Percentiles rank a stretch among this genome's conserved stretches.
phyloP scores from a whole-genome alignment of 2,329 filamentous ascomycete genomes.

The Arthrobotrys musiformis region DNA sequence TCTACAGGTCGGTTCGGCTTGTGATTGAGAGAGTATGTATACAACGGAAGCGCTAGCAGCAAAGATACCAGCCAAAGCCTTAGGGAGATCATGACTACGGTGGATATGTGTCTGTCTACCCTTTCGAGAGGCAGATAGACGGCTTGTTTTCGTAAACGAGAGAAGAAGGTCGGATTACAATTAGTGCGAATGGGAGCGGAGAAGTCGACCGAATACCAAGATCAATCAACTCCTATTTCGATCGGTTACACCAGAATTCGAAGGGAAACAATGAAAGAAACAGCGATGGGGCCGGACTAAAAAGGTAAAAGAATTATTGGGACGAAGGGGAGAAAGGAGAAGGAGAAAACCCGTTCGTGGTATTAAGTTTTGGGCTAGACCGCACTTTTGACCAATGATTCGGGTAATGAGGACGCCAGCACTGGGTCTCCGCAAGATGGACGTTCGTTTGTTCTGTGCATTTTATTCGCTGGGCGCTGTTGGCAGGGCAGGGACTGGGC shows the following conservation, averaged over 20 bases:
- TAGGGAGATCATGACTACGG: slow-evolving; percentile 49
- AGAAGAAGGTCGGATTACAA: slow-evolving; percentile 23
- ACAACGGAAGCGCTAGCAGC: slow-evolving; percentile 44
- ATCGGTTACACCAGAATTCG: slow-evolving; percentile 44
- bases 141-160: neutral
- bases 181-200: slow-evolving; percentile 8
- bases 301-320: neutral
- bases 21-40: slow-evolving; percentile 47
- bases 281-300: slow-evolving; percentile 1
- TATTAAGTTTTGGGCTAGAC: slow-evolving; percentile 9
- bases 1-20: slow-evolving; percentile 34
- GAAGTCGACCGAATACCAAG: slow-evolving; percentile 16
- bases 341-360: neutral
- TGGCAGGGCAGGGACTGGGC: slow-evolving; percentile 38
- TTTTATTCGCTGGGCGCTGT: slow-evolving; percentile 28
- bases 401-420: slow-evolving; percentile 35
- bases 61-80: slow-evolving; percentile 45
- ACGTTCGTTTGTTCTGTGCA: slow-evolving; percentile 20
- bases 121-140: slow-evolving; percentile 27
- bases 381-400: slow-evolving; percentile 31
- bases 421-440: neutral
- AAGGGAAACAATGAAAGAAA: slow-evolving; percentile 1
- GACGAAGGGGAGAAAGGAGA: slow-evolving; percentile 20
- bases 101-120: slow-evolving; percentile 11
- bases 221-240: slow-evolving; percentile 11